Evolutionary conservation across 176 grass and related monocot genomes (phyloP).

Genomic region (Tillandsia fasciculata): DNA sequence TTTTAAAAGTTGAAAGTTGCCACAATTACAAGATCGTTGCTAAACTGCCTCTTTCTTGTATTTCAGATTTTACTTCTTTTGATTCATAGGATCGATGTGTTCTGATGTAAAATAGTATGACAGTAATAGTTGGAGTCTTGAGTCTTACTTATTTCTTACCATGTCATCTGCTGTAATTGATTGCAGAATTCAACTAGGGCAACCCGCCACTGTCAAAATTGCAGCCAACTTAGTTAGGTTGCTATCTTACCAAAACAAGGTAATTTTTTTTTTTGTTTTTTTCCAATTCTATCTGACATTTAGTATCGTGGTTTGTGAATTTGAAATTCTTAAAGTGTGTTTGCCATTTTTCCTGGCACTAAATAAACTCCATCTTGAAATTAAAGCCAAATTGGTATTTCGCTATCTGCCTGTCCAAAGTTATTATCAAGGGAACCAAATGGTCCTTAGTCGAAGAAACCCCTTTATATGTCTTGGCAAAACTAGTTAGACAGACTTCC

Average conservation of each 20-base stretch:
- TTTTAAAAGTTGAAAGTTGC: too few species aligned
- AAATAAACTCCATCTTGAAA: too few species aligned
- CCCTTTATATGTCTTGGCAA: too few species aligned
- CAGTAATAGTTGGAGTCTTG: background rate
- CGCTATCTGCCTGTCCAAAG: background rate
- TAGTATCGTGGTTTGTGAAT: background rate
- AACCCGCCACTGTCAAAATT: conserved; percentile 91
- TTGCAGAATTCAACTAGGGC: conserved; percentile 83
- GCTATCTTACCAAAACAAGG: conserved; percentile 95
- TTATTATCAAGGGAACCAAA: too few species aligned
- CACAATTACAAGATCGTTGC: background rate
- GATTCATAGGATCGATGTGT: too few species aligned
- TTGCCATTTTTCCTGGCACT: background rate
- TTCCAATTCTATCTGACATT: background rate
- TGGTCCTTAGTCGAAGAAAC: too few species aligned
- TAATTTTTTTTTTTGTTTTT: conserved; percentile 13
- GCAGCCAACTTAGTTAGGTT: conserved; percentile 86
- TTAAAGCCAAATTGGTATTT: too few species aligned
- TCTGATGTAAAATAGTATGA: too few species aligned
- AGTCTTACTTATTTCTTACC: background rate
- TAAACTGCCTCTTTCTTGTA: background rate
- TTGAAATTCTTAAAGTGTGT: background rate
- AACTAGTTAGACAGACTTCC: too few species aligned
- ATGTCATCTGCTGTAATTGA: background rate
- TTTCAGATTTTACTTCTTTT: background rate